phyloP scores from a whole-genome alignment of 371 early-diverging fungal genomes.

The Mortierella sp. region DNA sequence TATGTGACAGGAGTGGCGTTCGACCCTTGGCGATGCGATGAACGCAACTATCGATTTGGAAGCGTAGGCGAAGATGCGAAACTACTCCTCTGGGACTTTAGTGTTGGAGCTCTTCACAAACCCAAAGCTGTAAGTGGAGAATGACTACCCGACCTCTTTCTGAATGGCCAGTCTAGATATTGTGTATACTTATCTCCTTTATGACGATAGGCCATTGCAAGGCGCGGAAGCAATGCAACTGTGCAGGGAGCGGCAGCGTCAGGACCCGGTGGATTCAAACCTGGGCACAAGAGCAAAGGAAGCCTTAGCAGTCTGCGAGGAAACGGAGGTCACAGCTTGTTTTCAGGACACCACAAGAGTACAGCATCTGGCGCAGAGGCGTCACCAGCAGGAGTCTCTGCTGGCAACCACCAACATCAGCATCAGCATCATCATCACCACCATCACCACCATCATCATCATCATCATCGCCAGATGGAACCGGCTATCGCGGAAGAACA shows the following conservation, averaged over 20 bases:
- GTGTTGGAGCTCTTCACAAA: conserved; percentile 77
- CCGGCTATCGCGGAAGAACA: conserved; percentile 33
- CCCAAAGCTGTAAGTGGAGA: conserved; percentile 68
- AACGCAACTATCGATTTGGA: conserved; percentile 85
- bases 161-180: no score
- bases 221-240: conserved; percentile 44
- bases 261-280: conserved; percentile 27
- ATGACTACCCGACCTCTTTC: no score
- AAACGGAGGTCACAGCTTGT: conserved; percentile 39
- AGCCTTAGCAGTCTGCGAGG: conserved; percentile 45
- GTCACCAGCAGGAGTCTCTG: conserved; percentile 3
- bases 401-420: not conserved
- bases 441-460: conserved; percentile 12
- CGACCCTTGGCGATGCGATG: conserved; percentile 90
- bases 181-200: not conserved
- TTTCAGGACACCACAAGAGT: conserved; percentile 31
- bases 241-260: conserved; percentile 21
- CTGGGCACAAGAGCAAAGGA: conserved; percentile 39
- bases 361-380: conserved; percentile 9
- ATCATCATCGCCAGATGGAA: conserved; percentile 6
- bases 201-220: not conserved
- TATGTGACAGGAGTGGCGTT: conserved; percentile 86
- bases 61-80: conserved; percentile 94
- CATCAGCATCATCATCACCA: conserved; percentile 5
- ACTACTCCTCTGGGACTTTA: conserved; percentile 93